These are phyloP conservation scores for Parietichytrium sp. DNA, from an alignment of 108 stramenopile species.

Conservation along the genomic window DNA sequence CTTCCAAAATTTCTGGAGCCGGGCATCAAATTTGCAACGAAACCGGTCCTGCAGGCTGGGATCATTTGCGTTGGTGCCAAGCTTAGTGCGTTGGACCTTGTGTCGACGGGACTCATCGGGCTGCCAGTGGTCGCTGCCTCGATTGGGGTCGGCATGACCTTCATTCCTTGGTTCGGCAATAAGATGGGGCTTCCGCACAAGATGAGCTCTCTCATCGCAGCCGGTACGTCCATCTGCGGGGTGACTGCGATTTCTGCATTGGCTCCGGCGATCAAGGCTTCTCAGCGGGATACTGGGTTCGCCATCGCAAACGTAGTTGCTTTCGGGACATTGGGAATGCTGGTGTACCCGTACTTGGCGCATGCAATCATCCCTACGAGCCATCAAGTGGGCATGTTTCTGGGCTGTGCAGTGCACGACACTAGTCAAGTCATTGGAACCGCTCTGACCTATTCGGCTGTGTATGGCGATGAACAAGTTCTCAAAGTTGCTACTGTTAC, in stretches of 20 bases:
- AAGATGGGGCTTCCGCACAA: constrained; percentile 50
- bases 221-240: constrained; percentile 68
- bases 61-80: constrained; percentile 66
- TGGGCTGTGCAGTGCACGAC: constrained; percentile 66
- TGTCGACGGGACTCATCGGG: constrained; percentile 55
- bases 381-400: constrained; percentile 63
- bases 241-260: constrained; percentile 68
- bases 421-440: constrained; percentile 65
- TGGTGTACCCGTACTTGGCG: constrained; percentile 59
- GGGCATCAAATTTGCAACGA: constrained; percentile 62
- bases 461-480: constrained; percentile 58
- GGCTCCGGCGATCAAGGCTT: constrained; percentile 63
- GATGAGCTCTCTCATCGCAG: constrained; percentile 59
- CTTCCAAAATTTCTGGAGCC: constrained; percentile 46
- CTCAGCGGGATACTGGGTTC: constrained; percentile 59
- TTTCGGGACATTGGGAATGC: constrained; percentile 67
- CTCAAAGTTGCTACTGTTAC: constrained; percentile 63
- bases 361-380: constrained; percentile 48
- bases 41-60: constrained; percentile 63
- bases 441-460: constrained; percentile 61
- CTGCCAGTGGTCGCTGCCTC: constrained; percentile 57
- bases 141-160: constrained; percentile 56
- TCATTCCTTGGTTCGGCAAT: constrained; percentile 54
- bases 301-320: constrained; percentile 69
- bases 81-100: constrained; percentile 57